Conservation (phyloP, 2,329 filamentous ascomycete species). For the Nemania sp. region DNA sequence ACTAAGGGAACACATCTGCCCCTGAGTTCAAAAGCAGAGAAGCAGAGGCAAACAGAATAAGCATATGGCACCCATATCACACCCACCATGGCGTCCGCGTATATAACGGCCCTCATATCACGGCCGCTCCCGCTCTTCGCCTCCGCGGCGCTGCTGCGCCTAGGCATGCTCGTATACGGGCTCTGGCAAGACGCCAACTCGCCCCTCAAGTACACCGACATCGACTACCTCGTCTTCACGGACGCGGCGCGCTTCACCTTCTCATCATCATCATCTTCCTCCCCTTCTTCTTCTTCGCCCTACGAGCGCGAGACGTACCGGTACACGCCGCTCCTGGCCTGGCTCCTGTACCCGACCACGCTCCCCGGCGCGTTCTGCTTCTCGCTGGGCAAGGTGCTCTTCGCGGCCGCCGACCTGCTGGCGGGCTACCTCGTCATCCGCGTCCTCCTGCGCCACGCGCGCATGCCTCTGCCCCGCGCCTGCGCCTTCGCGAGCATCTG, state of each 20-base stretch:
- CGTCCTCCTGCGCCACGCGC: conserved; percentile 46
- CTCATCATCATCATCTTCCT: conserved; percentile 74
- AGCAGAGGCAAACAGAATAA: neutral
- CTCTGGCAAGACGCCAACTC: conserved; percentile 91
- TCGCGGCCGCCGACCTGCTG: conserved; percentile 80
- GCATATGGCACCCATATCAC: conserved; percentile 9
- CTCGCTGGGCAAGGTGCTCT: conserved; percentile 84
- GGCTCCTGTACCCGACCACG: conserved; percentile 83
- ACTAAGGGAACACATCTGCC: neutral
- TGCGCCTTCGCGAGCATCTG: conserved; percentile 83
- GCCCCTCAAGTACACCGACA: conserved; percentile 96
- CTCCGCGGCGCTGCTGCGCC: conserved; percentile 67
- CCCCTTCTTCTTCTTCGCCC: conserved; percentile 76
- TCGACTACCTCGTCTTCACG: conserved; percentile 98
- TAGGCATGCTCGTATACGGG: conserved; percentile 80
- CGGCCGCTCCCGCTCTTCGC: conserved; percentile 57
- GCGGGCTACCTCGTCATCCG: conserved; percentile 68
- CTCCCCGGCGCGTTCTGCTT: conserved; percentile 59
- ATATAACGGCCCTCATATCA: conserved; percentile 43
- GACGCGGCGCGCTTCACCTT: conserved; percentile 78
- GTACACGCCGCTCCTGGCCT: conserved; percentile 92
- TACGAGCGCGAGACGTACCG: conserved; percentile 94
- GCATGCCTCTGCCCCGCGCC: conserved; percentile 59
- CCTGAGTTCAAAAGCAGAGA: neutral
- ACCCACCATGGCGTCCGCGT: conserved; percentile 5